Conservation (phyloP, 2,329 filamentous ascomycete species). For the Cyphellophora europaea region DNA sequence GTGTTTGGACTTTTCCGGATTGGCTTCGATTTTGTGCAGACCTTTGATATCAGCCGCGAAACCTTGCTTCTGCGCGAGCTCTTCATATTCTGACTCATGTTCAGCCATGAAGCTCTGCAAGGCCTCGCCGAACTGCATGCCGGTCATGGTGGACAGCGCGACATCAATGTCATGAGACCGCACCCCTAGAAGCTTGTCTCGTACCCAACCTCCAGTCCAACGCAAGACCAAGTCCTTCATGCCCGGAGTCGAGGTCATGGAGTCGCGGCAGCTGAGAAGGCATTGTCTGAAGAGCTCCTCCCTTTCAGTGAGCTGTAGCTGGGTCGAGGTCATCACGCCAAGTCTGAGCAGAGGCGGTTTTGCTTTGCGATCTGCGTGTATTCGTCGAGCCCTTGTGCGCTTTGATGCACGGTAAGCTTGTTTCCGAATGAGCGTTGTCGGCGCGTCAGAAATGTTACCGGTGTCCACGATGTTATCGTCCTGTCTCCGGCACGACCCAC, state of each 20-base stretch:
- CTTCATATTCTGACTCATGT: conserved; percentile 33
- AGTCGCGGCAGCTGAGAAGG: conserved; percentile 16
- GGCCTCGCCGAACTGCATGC: conserved; percentile 34
- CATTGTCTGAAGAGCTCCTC: conserved; percentile 19
- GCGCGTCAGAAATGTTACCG: too few relatives aligned
- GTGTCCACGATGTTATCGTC: too few relatives aligned
- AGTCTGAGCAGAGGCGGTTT: too few relatives aligned
- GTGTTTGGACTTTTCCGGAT: conserved; percentile 94
- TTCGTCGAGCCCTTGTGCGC: too few relatives aligned
- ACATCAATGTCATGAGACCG: conserved; percentile 41
- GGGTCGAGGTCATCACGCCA: not conserved
- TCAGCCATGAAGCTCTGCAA: conserved; percentile 33
- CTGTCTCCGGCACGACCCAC: too few relatives aligned
- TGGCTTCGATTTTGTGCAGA: conserved; percentile 80
- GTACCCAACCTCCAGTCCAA: conserved; percentile 42
- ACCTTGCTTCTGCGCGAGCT: conserved; percentile 26
- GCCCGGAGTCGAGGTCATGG: conserved; percentile 12
- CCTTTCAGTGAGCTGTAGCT: conserved; percentile 9
- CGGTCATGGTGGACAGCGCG: conserved; percentile 40
- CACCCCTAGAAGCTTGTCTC: conserved; percentile 38
- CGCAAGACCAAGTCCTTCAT: conserved; percentile 30
- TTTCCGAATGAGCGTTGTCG: too few relatives aligned
- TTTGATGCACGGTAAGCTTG: too few relatives aligned
- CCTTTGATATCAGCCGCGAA: conserved; percentile 44
- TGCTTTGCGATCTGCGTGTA: too few relatives aligned